Base-by-base conservation (phyloP, 75 land plant species). In the Larix kaempferi region DNA sequence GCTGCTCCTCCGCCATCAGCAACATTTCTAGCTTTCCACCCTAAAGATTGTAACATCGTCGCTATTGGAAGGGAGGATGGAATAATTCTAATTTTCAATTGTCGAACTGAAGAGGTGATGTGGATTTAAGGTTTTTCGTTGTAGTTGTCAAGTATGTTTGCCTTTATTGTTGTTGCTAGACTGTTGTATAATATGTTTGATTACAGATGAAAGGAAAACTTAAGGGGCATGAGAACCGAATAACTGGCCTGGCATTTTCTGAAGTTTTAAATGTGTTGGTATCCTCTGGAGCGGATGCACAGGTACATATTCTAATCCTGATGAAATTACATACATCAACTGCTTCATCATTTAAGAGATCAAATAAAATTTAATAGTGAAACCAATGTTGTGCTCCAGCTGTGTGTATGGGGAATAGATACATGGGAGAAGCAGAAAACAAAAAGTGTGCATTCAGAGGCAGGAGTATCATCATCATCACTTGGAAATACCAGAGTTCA, bases 11-110 rank as follows among this genome's bases (percentile, higher is more conserved):
- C 95, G 61, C 93, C 89, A 39, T 89, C 93, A n/a, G 93, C 95
- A 25, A 91, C 95, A 13, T 92, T 84, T 82, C 83, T 92, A 57
- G 95, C 93, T 25, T 90, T 92, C 73, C 91, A 90, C 60, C 95
- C 95, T 55, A 89, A 86, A 78, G 93, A 92, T 76, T 90, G 88
- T 74, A 92, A 92, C 64, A 88, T 92, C 5, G 86, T 92, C 82
- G 95, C 95, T 25, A 91, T 92, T 76, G 95, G 95, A n/a, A 91
- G 90, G 95, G 90, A 90, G 72, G 94, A 92, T 78, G 90, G 90
- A 13, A 78, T 90, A 63, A 88, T 92, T 60, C 94, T 88, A 52
- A 92, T 92, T 29, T 92, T 88, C 57, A 92, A 92, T 78, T 92
- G 90, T 64, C 83, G 90, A 8, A 85, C 87, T 12, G 91, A 92